These are phyloP conservation scores for Hypoxylon perforatum DNA, from an alignment of 495 filamentous ascomycete species.

Conservation along the genomic window DNA sequence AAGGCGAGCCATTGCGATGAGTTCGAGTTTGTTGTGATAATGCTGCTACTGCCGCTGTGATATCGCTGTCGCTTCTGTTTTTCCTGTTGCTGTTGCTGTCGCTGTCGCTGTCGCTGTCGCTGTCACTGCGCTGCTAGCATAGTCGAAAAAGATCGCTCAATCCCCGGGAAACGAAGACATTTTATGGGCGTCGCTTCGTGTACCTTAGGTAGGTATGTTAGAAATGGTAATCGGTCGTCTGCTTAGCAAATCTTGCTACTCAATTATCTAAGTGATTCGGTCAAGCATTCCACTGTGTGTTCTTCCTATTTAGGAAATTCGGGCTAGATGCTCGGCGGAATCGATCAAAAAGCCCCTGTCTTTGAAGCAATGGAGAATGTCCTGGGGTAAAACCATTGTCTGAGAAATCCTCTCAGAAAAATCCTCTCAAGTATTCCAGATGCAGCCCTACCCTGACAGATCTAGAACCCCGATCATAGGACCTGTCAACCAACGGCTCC, in stretches of 20 bases:
- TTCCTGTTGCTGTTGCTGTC: no score
- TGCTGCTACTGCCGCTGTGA: no score
- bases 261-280: background rate
- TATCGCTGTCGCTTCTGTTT: no score
- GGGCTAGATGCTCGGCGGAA: background rate
- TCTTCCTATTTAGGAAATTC: constrained; percentile 15
- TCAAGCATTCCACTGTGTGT: background rate
- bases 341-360: constrained; percentile 9
- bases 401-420: no score
- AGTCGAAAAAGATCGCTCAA: background rate
- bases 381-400: background rate
- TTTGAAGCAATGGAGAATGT: background rate
- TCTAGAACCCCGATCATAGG: background rate
- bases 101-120: background rate
- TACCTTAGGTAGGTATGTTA: no score
- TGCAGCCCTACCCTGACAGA: constrained; percentile 3
- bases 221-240: background rate
- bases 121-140: background rate
- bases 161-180: background rate
- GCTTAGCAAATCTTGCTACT: background rate
- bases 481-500: background rate
- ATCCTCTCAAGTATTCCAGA: constrained; percentile 2
- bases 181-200: constrained; percentile 7
- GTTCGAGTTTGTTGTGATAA: no score
- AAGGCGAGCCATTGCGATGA: constrained; percentile 7